Percentiles rank a stretch among this genome's conserved stretches.
These are phyloP conservation scores for Daldinia sp. DNA, from an alignment of 2,329 filamentous ascomycete genomes.

Conservation along the genomic window DNA sequence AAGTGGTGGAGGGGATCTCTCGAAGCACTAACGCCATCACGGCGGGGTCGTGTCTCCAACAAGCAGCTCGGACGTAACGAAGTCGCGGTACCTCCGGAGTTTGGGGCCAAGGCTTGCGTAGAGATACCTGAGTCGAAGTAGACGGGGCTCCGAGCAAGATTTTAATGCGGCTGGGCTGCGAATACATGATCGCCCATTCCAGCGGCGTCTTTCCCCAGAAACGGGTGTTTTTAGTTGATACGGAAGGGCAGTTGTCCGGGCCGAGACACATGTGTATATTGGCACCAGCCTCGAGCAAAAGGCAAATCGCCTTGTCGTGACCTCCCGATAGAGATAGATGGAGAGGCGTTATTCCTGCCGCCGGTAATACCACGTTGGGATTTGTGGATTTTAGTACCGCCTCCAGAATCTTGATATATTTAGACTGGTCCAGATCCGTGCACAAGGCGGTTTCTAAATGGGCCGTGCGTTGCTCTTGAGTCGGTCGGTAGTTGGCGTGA, in stretches of 20 bases:
- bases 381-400: conserved; percentile 8
- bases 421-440: not conserved
- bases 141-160: conserved; percentile 3
- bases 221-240: not conserved
- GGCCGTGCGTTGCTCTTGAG: conserved; percentile 27
- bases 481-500: conserved; percentile 30
- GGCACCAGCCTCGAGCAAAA: not conserved
- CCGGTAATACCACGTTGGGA: conserved; percentile 10
- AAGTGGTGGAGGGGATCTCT: not conserved
- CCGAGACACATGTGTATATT: conserved; percentile 33
- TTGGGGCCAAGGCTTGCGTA: not conserved
- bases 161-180: conserved; percentile 12
- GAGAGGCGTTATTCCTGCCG: conserved; percentile 3
- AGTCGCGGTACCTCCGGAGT: conserved; percentile 10
- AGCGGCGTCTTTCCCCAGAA: conserved; percentile 40
- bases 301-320: not conserved
- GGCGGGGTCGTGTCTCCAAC: conserved; percentile 30
- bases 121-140: not conserved
- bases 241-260: not conserved
- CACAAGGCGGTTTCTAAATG: conserved; percentile 24
- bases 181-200: conserved; percentile 40
- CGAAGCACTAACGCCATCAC: not conserved
- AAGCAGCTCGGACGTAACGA: conserved; percentile 36
- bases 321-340: conserved; percentile 7
- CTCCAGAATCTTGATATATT: not conserved